Conservation (phyloP, 2,329 filamentous ascomycete genomes). For the Ceratocystis eucalypticola region DNA sequence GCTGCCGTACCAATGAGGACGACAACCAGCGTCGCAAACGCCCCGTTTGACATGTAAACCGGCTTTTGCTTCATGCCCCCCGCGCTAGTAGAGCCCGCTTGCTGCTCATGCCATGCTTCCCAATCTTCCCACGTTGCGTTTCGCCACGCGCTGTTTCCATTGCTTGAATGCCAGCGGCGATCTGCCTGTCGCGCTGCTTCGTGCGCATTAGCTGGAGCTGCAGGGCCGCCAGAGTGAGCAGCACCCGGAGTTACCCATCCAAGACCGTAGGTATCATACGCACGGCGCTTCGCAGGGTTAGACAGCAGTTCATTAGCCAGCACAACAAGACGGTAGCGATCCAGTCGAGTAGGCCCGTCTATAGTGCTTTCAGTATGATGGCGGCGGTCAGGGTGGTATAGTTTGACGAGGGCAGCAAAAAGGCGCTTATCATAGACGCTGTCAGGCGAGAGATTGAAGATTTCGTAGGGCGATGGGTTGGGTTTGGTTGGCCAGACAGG, state of each 20-base stretch:
- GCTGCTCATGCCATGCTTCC: slow-evolving; percentile 58
- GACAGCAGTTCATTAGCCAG: slow-evolving; percentile 80
- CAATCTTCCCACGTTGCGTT: slow-evolving; percentile 99
- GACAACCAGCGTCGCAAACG: slow-evolving; percentile 60
- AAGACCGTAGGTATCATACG: slow-evolving; percentile 68
- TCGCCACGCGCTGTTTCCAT: slow-evolving; percentile 34
- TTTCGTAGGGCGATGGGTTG: slow-evolving; percentile 75
- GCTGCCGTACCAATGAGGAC: slow-evolving; percentile 53
- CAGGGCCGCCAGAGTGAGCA: slow-evolving; percentile 33
- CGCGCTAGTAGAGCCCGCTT: slow-evolving; percentile 16
- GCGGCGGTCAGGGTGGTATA: slow-evolving; percentile 79
- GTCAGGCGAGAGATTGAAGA: slow-evolving; percentile 44
- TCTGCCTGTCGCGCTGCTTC: slow-evolving; percentile 31
- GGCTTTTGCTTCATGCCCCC: slow-evolving; percentile 34
- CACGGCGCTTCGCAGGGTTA: slow-evolving; percentile 59
- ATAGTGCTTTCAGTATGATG: slow-evolving; percentile 22
- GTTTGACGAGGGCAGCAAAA: slow-evolving; percentile 85
- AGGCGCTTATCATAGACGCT: slow-evolving; percentile 67
- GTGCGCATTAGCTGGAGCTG: slow-evolving; percentile 35
- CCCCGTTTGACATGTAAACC: slow-evolving; percentile 61
- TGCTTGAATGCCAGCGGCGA: slow-evolving; percentile 34
- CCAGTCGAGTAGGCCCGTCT: slow-evolving; percentile 41
- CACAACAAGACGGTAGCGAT: slow-evolving; percentile 80
- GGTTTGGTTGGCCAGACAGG: slow-evolving; percentile 34
- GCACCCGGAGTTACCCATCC: slow-evolving; percentile 49